Evolutionary conservation across 2,329 filamentous ascomycete species (phyloP), one percentile per base, ranked within the genome.

Genomic region (Fusarium torreyae): DNA sequence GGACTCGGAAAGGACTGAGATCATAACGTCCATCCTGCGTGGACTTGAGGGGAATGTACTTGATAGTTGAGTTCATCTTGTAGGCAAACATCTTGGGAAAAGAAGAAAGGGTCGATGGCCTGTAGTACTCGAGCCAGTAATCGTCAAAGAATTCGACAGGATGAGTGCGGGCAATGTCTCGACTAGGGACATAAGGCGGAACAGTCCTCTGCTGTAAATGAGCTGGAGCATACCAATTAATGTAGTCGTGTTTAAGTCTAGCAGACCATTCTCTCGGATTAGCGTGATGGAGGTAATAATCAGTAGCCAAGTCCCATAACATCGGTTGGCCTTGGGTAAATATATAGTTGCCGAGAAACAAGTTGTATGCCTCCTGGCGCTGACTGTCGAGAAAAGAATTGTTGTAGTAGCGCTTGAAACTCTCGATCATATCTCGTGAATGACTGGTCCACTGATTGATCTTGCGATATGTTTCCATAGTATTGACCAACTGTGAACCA

Each of bases 361-460:
- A 84, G 72, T 99, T 99, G 80, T 98, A 98, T 1, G 96, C 96
- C 80, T 99, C 96, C 80, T 99, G 96, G 33, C 96, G 90, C 77
- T 99, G 96, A n/a, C 92, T 94, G 78, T 99, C 96, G 10, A 99
- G 87, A 78, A 99, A 99, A 0, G 95, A 97, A 77, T 99, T 99
- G 81, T 98, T 97, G 80, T 99, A 99, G 79, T 98, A 99, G 28
- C 96, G 89, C 79, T 98, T 99, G 84, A 99, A 98, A 78, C 94
- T 97, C 81, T 99, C 96, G 22, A 99, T 94, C 95, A 99, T 98
- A 79, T 99, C 96, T 71, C 96, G 88, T 4, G 95, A 98, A 78
- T 97, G 94, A 74, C 94, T 97, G 24, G 94, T 97, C 96, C 96
- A 99, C 78, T 98, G 95, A 72, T 98, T 98, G 78, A 98, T 97